These are phyloP conservation scores for Teratosphaeria gauchensis DNA, from an alignment of 2,329 filamentous ascomycete genomes.

Conservation along the genomic window DNA sequence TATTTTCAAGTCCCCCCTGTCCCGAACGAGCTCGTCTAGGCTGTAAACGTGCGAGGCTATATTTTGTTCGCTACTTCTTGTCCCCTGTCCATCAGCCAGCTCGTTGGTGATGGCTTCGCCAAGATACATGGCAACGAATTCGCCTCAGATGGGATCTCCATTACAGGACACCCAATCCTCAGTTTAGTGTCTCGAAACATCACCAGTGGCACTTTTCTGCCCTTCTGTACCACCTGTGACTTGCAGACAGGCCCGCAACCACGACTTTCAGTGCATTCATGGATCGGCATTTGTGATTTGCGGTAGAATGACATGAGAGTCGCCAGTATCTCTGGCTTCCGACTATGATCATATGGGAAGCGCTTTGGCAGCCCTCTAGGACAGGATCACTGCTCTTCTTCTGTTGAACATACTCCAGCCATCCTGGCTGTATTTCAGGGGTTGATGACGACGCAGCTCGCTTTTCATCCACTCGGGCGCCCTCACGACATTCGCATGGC, in stretches of 20 bases:
- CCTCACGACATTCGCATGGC: constrained; percentile 59
- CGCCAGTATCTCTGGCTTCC: constrained; percentile 9
- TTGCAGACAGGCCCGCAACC: constrained; percentile 55
- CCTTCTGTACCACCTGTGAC: constrained; percentile 67
- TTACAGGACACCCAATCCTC: constrained; percentile 70
- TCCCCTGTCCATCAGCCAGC: constrained; percentile 57
- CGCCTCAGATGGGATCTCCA: constrained; percentile 56
- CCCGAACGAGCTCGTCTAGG: constrained; percentile 61
- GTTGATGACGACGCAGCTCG: constrained; percentile 22
- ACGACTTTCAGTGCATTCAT: constrained; percentile 70
- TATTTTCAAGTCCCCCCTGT: constrained; percentile 43
- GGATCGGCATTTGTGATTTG: constrained; percentile 47
- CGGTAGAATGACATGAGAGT: constrained; percentile 33
- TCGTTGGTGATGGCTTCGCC: constrained; percentile 46
- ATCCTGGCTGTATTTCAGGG: constrained; percentile 3
- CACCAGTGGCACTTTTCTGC: constrained; percentile 59
- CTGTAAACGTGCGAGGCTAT: constrained; percentile 73
- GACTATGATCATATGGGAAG: constrained; percentile 51
- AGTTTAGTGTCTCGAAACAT: constrained; percentile 66
- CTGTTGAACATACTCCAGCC: constrained; percentile 9
- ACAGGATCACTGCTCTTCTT: constrained; percentile 17
- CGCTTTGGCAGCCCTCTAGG: constrained; percentile 34
- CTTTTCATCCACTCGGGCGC: constrained; percentile 41
- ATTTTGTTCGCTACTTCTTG: constrained; percentile 45
- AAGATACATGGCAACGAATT: constrained; percentile 72